phyloP scores from a whole-genome alignment of 306 rosid species.

The Acacia acuminata region DNA sequence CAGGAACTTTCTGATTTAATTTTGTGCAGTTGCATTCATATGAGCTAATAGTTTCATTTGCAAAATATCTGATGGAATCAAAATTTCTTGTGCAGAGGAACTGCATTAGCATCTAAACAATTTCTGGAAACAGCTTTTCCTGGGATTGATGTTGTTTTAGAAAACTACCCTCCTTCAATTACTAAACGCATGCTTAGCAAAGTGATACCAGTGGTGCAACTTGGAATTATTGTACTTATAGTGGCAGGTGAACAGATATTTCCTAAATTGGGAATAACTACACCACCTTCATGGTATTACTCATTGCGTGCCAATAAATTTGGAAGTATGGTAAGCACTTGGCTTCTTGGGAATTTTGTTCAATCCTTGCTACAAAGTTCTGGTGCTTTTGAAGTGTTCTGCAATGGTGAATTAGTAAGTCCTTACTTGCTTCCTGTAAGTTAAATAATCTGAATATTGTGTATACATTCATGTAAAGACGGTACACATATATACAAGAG shows the following conservation, averaged over 20 bases:
- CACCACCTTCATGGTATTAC: slow-evolving; percentile 70
- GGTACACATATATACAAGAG: no score
- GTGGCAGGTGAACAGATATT: slow-evolving; percentile 75
- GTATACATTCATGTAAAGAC: no score
- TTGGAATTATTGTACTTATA: slow-evolving; percentile 54
- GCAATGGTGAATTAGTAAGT: slow-evolving; percentile 74
- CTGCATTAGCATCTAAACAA: slow-evolving; percentile 55
- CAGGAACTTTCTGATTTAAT: not conserved
- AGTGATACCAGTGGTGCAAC: slow-evolving; percentile 63
- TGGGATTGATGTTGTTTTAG: slow-evolving; percentile 59
- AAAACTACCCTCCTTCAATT: slow-evolving; percentile 65
- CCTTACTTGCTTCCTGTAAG: not conserved
- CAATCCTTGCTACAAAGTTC: slow-evolving; percentile 85
- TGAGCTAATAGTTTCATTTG: not conserved
- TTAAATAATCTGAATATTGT: no score
- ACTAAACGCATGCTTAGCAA: slow-evolving; percentile 72
- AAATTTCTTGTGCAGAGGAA: slow-evolving; percentile 54
- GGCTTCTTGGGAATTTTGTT: slow-evolving; percentile 74
- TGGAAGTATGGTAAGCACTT: slow-evolving; percentile 67
- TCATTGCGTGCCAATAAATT: slow-evolving; percentile 74
- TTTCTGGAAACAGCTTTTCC: slow-evolving; percentile 66
- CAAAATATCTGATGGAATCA: not conserved
- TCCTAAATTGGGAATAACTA: slow-evolving; percentile 53
- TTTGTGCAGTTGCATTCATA: slow-evolving; percentile 1
- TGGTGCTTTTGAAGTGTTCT: slow-evolving; percentile 82